Evolutionary conservation across 2,329 filamentous ascomycete species (phyloP), one percentile per base, ranked within the genome.

Genomic region (Cercospora canescens): DNA sequence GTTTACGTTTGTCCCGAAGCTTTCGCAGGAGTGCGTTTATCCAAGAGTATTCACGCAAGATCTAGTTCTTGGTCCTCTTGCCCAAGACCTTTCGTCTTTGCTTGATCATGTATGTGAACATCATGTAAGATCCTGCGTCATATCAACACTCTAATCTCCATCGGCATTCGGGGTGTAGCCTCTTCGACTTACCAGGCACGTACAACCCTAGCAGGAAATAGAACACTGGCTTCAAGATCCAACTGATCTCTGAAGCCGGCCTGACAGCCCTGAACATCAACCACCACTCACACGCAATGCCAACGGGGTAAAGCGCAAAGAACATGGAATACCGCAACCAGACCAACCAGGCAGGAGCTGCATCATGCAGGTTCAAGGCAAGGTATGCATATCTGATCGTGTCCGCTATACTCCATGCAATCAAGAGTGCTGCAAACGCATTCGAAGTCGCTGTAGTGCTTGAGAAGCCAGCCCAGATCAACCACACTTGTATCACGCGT

Each of bases 41-140:
- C 2, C 21, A 16, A 48, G 41, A 45, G 39, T 45, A 9, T 55
- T 4, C n/a, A 37, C 35, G 34, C 8, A 28, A 9, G 5, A 18
- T 18, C 21, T 30, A 28, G 18, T 37, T n/a, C 41, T 21, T 48
- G 39, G 24, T 12, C 26, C 12, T n/a, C 24, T 62, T 62, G 16
- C 57, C 12, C 12, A 62, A 35, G 21, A 28, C 41, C 58, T 65
- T 65, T 8, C 37, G 52, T 24, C 63, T 65, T 52, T 65, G 63
- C 26, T 62, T 62, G 26, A 65, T 41, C 63, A 65, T 65, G 21
- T 65, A 65, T 9, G 50, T 65, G 37, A 65, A 65, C 63, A 65
- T 65, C 48, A 48, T 50, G 24, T 62, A 65, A n/a, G 63, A 48
- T 8, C 63, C 63, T 65, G 2, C 1, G 28, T 6, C 1, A 1